These are phyloP conservation scores for Zymoseptoria tritici DNA, from an alignment of 2,329 filamentous ascomycete genomes.

Conservation along the genomic window DNA sequence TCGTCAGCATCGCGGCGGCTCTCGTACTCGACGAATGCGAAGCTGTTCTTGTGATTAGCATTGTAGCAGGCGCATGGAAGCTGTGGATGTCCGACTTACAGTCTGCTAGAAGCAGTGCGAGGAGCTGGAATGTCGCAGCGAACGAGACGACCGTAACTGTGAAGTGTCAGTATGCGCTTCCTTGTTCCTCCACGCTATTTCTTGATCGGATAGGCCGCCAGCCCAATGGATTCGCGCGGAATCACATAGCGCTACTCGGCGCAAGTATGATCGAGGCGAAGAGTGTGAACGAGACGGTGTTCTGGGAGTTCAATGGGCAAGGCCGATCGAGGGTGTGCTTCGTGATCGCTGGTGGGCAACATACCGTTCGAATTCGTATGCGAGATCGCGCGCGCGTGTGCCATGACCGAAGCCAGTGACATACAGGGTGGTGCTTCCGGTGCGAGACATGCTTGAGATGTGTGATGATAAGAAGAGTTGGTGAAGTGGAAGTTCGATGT, in stretches of 20 bases:
- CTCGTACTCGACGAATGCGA: conserved; percentile 99
- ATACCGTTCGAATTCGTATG: conserved; percentile 99
- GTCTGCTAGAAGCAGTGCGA: conserved; percentile 82
- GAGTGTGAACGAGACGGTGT: not conserved
- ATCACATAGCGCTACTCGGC: not conserved
- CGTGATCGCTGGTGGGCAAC: conserved; percentile 43
- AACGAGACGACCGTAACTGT: conserved; percentile 91
- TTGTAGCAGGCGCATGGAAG: conserved; percentile 6
- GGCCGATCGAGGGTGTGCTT: not conserved
- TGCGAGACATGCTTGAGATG: conserved; percentile 67
- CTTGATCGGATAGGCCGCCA: not conserved
- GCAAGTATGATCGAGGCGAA: not conserved
- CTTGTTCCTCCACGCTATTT: not conserved
- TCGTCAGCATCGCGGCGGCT: conserved; percentile 96
- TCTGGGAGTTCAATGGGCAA: not conserved
- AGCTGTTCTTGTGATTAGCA: conserved; percentile 49
- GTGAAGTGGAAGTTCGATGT: conserved; percentile 2
- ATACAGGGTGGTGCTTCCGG: conserved; percentile 82
- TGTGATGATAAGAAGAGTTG: conserved; percentile 2
- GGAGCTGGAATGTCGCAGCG: conserved; percentile 97
- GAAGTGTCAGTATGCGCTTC: conserved; percentile 37
- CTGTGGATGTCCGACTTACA: conserved; percentile 57
- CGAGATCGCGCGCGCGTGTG: conserved; percentile 96
- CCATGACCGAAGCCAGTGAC: conserved; percentile 99
- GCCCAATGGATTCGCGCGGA: conserved; percentile 1